phyloP scores from a whole-genome alignment of 202 grass and related monocot genomes.

The Panicum virgatum region DNA sequence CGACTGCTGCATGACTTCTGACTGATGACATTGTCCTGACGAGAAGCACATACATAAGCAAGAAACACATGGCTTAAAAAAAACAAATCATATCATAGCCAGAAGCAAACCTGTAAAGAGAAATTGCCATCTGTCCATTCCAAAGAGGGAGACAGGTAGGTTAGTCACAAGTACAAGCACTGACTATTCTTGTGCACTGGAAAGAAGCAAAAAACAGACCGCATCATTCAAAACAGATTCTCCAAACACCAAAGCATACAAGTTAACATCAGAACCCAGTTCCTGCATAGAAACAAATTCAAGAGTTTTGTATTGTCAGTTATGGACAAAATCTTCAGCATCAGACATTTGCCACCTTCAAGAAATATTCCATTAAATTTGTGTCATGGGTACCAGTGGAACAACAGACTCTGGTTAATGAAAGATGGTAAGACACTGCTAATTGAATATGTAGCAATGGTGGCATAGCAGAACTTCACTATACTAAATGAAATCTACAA shows the following conservation, averaged over 20 bases:
- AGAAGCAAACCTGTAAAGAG: slow-evolving; percentile 91
- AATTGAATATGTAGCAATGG: background rate
- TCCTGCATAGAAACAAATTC: slow-evolving; percentile 68
- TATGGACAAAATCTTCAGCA: background rate
- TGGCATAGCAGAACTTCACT: background rate
- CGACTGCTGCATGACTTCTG: slow-evolving; percentile 79
- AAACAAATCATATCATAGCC: slow-evolving; percentile 31
- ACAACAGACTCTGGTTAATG: slow-evolving; percentile 14
- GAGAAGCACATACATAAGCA: slow-evolving; percentile 41
- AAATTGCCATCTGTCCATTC: slow-evolving; percentile 94
- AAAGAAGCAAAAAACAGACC: slow-evolving; percentile 65
- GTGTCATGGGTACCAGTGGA: background rate
- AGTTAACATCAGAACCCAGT: slow-evolving; percentile 90
- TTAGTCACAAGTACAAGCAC: slow-evolving; percentile 43
- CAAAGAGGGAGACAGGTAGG: slow-evolving; percentile 45
- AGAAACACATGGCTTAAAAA: slow-evolving; percentile 20
- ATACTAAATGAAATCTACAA: background rate
- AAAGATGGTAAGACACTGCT: background rate
- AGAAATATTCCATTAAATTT: slow-evolving; percentile 19
- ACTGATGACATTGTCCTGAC: slow-evolving; percentile 98
- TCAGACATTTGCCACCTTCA: slow-evolving; percentile 4
- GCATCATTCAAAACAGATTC: slow-evolving; percentile 99
- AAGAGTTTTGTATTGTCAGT: slow-evolving; percentile 33
- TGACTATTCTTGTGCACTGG: slow-evolving; percentile 13
- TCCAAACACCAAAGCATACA: slow-evolving; percentile 98